Evolutionary conservation across 129 eudicot genomes (phyloP).

Genomic region (Scalesia atractyloides): DNA sequence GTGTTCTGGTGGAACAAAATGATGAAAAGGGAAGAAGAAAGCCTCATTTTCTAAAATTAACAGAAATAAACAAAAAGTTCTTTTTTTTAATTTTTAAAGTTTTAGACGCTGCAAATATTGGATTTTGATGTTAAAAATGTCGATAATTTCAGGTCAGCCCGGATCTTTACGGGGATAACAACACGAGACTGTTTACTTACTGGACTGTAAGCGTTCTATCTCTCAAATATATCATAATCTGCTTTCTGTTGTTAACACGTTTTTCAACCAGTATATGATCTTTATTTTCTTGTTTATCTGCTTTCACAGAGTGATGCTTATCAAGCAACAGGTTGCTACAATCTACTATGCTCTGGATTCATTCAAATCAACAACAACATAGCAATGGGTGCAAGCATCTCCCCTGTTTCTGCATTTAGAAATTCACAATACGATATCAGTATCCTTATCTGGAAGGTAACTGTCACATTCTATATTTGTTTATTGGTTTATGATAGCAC

Average conservation of each 20-base stretch:
- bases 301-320: conserved; percentile 83
- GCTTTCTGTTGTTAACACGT: background rate
- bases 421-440: conserved; percentile 79
- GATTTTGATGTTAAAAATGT: background rate
- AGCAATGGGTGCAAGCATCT: conserved; percentile 98
- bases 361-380: conserved; percentile 82
- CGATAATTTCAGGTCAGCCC: conserved; percentile 66
- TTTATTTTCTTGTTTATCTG: background rate
- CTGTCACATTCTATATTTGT: conserved; percentile 27
- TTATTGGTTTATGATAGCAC: background rate
- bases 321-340: conserved; percentile 97
- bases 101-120: background rate
- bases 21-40: too few species aligned
- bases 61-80: too few species aligned
- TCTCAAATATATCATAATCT: background rate
- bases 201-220: conserved; percentile 54
- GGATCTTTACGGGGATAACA: conserved; percentile 83
- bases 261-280: background rate
- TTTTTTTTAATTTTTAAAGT: background rate
- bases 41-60: too few species aligned
- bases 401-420: conserved; percentile 77
- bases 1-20: too few species aligned
- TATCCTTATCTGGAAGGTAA: conserved; percentile 93
- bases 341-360: conserved; percentile 86
- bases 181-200: conserved; percentile 80